Evolutionary conservation across 2,329 filamentous ascomycete species (phyloP), one percentile per base, ranked within the genome.

Genomic region (Salinomyces thailandicus): DNA sequence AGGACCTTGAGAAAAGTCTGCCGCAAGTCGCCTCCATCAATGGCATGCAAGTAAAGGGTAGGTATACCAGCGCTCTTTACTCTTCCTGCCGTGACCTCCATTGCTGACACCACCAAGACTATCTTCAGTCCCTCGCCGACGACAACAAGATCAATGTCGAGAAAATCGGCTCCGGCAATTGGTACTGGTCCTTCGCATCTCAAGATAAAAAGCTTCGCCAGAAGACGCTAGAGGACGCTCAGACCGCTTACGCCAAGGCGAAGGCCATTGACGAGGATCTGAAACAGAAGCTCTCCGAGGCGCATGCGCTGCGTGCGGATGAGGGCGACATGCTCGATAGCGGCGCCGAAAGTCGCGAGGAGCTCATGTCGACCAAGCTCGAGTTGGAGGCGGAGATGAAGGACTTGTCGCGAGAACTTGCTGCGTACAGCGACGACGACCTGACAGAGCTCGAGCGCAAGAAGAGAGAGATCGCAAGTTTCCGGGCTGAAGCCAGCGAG

Each of bases 151-250:
- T 81, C 42, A 68, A 69, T 13, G 71, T 79, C 18, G 77, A 81
- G 61, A 81, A 81, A 57, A 81, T 82, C 48, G 78, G 77, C 29
- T 77, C 68, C 44, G 77, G 75, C 18, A 81, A 81, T 54, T 82
- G 77, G 77, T 81, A 81, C 60, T 82, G 78, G 78, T 71, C 68
- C 44, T 81, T 81, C 53, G 64, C 60, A 13, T 73, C 68, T 18
- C 74, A 79, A 36, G 72, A 72, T 50, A 69, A 64, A 51, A 68
- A 66, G 32, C 54, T 58, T 13, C 62, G 60, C 38, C 60, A 72
- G 39, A 45, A 42, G 28, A 50, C 52, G 5, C 52, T 67, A 17
- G 52, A 51, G 3, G 58, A 58, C 17, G 60, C 60, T 0, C 55
- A 55, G 22, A 51, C 55, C 12, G 61, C 64, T 17, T 50, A 57